A percentile compares a stretch with the other conserved stretches of the same genome.
These are phyloP conservation scores for Prunus mume DNA, from an alignment of 306 rosid species.

Conservation along the genomic window DNA sequence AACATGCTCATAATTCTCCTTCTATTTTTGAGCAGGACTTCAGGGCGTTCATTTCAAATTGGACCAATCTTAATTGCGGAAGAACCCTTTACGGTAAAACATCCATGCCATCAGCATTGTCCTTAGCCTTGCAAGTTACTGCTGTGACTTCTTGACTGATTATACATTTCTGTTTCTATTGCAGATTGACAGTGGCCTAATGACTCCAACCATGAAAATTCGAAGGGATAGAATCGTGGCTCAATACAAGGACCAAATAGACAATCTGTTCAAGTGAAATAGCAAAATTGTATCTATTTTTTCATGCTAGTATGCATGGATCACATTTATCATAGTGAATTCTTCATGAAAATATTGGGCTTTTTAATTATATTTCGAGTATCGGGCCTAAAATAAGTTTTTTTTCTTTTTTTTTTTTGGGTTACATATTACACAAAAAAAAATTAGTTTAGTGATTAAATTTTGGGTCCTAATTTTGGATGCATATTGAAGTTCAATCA, in stretches of 20 bases:
- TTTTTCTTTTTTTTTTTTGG: too few relatives aligned
- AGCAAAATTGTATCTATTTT: not conserved
- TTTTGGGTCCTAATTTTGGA: too few relatives aligned
- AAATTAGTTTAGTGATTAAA: too few relatives aligned
- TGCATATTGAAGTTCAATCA: too few relatives aligned
- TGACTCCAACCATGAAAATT: constrained; percentile 93
- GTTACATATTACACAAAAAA: too few relatives aligned
- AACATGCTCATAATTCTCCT: not conserved
- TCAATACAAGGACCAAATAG: constrained; percentile 64
- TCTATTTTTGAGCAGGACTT: constrained; percentile 57
- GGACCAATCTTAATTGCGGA: constrained; percentile 76
- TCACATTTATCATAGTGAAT: not conserved
- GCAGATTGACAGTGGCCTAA: constrained; percentile 80
- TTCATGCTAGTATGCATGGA: not conserved
- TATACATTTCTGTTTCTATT: constrained; percentile 17
- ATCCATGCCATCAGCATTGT: not conserved
- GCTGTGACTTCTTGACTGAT: constrained; percentile 21
- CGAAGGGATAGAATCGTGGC: constrained; percentile 70
- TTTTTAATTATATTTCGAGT: not conserved
- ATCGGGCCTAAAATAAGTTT: not conserved
- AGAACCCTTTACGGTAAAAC: constrained; percentile 80
- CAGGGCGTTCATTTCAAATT: constrained; percentile 67
- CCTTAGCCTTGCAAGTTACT: not conserved
- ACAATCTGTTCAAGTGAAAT: constrained; percentile 58
- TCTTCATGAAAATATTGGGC: not conserved